Evolutionary conservation across 2,329 filamentous ascomycete species (phyloP).

Genomic region (Fusarium annulatum): DNA sequence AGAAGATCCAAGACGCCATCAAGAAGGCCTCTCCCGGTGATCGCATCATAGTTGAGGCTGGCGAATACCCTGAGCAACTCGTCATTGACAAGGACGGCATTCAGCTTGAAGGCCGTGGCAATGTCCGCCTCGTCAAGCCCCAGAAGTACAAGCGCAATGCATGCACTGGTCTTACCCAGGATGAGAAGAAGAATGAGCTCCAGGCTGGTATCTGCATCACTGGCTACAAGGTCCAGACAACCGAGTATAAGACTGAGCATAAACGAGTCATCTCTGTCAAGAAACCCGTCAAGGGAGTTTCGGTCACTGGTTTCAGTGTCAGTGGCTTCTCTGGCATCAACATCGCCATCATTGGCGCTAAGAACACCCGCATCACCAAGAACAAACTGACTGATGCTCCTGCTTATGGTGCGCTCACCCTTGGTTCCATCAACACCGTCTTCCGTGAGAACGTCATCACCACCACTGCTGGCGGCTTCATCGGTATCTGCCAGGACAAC

Average conservation of each 20-base stretch:
- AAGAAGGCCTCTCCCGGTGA: slow-evolving; percentile 44
- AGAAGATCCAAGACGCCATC: slow-evolving; percentile 49
- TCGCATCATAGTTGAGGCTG: slow-evolving; percentile 48
- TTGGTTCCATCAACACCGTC: slow-evolving; percentile 48
- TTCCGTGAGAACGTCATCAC: slow-evolving; percentile 46
- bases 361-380: slow-evolving; percentile 35
- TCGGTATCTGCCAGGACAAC: slow-evolving; percentile 53
- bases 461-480: slow-evolving; percentile 31
- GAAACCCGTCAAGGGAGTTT: slow-evolving; percentile 45
- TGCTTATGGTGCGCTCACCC: slow-evolving; percentile 50
- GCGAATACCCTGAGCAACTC: slow-evolving; percentile 50
- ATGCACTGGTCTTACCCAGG: slow-evolving; percentile 48
- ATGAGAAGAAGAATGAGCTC: slow-evolving; percentile 7
- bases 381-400: slow-evolving; percentile 33
- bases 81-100: slow-evolving; percentile 50
- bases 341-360: slow-evolving; percentile 50
- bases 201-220: slow-evolving; percentile 51
- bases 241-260: slow-evolving; percentile 46
- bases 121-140: slow-evolving; percentile 42
- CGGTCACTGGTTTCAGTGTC: slow-evolving; percentile 49
- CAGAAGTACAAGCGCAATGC: slow-evolving; percentile 38
- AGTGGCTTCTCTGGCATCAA: slow-evolving; percentile 49
- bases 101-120: slow-evolving; percentile 46
- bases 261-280: slow-evolving; percentile 44
- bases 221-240: slow-evolving; percentile 44